Conservation (phyloP, 225 moss, liverwort and hornwort species). For the Polytrichum formosum region DNA sequence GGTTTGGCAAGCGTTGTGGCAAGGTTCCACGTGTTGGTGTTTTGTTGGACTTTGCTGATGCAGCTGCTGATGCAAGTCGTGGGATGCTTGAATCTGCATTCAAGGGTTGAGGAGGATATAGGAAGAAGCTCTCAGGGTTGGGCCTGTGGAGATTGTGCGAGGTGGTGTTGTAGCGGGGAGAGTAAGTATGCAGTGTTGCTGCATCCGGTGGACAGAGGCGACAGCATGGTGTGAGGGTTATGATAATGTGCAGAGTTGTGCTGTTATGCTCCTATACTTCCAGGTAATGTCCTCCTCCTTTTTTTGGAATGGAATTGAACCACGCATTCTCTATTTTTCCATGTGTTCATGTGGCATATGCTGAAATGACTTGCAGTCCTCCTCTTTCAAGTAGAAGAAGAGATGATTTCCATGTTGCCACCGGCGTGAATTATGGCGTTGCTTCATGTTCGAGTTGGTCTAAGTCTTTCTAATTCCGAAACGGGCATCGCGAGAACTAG, state of each 20-base stretch:
- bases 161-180: slow-evolving; percentile 12
- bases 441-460: not conserved
- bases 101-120: not conserved
- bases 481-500: too few species aligned
- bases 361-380: not conserved
- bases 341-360: not conserved
- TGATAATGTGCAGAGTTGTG: slow-evolving; percentile 46
- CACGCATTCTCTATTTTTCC: not conserved
- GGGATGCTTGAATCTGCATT: slow-evolving; percentile 3
- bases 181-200: slow-evolving; percentile 65
- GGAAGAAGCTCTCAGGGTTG: not conserved
- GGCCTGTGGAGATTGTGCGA: slow-evolving; percentile 2
- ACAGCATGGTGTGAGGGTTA: slow-evolving; percentile 53
- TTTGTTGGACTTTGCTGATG: too few species aligned
- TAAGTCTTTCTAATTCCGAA: not conserved
- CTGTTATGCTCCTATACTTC: slow-evolving; percentile 78
- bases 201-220: slow-evolving; percentile 34
- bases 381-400: not conserved
- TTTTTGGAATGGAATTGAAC: not conserved
- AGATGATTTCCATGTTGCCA: too few species aligned
- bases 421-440: not conserved
- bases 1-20: too few species aligned
- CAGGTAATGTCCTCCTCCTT: slow-evolving; percentile 48
- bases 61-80: not conserved
- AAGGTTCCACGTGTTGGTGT: too few species aligned